Evolutionary conservation across 768 basidiomycete genomes (phyloP), one percentile per base, ranked within the genome.

Genomic region (Suillus clintonianus): DNA sequence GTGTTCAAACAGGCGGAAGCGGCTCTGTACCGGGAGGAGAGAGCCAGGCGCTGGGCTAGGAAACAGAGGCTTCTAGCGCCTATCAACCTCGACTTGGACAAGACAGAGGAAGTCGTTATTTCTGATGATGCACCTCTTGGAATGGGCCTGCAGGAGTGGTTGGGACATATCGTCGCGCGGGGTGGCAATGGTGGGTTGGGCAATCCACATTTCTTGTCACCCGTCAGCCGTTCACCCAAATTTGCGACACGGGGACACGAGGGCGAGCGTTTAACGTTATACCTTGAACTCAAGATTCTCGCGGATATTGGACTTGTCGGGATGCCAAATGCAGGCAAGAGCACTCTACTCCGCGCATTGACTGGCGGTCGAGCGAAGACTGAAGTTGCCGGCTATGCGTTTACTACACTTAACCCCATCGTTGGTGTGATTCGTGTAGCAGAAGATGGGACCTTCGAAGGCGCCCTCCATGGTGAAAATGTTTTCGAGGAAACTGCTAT

Each of bases 231-330:
- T 2, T 89, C 92, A 0, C 95, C 96, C 4, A 94, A 95, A 74
- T 92, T 92, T 65, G 96, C 93, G 0, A 89, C 92, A 19, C 84
- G 88, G 19, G 95, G 93, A 0, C 81, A 84, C 9, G 84, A 85
- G 5, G 94, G 76, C 19, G 91, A 94, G 69, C 82, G 86, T 5
- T 77, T 96, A 65, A 89, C 90, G 1, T 83, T 99, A n/a, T 84
- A 88, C 22, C 81, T 99, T 15, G 97, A 97, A 74, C 89, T 99
- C 65, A 98, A 98, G 75, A 83, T 97, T 7, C 82, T 96, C 4
- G 95, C 97, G 3, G 97, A 99, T 74, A 82, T 99, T n/a, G 97
- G 94, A 0, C 80, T 99, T 22, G 95, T 99, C 2, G 97, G 97
- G 0, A 89, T 97, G 80, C 97, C 97, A 8, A 99, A 98, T 69